phyloP scores from a whole-genome alignment of 1,284 basidiomycete genomes.

The Trichosporon asahii region DNA sequence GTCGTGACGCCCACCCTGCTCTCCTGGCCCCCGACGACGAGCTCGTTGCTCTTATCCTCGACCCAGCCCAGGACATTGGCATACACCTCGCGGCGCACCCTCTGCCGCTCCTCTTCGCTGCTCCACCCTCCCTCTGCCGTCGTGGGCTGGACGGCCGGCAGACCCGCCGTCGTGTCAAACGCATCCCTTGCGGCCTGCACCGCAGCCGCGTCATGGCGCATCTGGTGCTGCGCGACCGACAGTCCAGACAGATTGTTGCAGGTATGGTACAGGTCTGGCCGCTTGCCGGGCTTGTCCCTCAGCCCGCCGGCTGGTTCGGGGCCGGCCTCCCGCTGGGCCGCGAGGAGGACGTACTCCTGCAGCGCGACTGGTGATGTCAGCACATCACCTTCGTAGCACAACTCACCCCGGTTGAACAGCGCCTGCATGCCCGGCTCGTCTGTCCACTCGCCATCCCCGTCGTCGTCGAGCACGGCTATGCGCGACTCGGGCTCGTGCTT shows the following conservation, averaged over 20 bases:
- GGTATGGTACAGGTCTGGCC: conserved; percentile 84
- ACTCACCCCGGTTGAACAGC: conserved; percentile 52
- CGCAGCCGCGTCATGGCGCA: conserved; percentile 57
- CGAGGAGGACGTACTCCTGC: conserved; percentile 82
- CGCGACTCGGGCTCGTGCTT: conserved; percentile 20
- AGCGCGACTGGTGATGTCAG: conserved; percentile 58
- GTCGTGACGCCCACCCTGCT: conserved; percentile 81
- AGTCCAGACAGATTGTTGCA: conserved; percentile 84
- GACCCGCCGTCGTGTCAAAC: conserved; percentile 34
- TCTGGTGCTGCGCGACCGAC: conserved; percentile 77
- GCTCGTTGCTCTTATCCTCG: conserved; percentile 63
- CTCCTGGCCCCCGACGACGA: conserved; percentile 62
- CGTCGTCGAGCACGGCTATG: conserved; percentile 22
- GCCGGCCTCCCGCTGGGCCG: conserved; percentile 66
- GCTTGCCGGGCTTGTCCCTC: conserved; percentile 91
- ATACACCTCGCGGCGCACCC: conserved; percentile 60
- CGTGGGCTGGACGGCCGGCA: conserved; percentile 34
- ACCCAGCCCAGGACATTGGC: conserved; percentile 66
- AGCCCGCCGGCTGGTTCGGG: conserved; percentile 65
- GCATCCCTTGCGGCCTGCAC: conserved; percentile 52
- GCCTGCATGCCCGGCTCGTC: conserved; percentile 18
- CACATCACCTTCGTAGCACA: too few species aligned
- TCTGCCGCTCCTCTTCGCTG: conserved; percentile 44
- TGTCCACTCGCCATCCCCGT: conserved; percentile 35
- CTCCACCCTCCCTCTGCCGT: conserved; percentile 31